Evolutionary conservation across 345 rosid species (phyloP), one percentile per base, ranked within the genome.

Genomic region (Syzygium aqueum): DNA sequence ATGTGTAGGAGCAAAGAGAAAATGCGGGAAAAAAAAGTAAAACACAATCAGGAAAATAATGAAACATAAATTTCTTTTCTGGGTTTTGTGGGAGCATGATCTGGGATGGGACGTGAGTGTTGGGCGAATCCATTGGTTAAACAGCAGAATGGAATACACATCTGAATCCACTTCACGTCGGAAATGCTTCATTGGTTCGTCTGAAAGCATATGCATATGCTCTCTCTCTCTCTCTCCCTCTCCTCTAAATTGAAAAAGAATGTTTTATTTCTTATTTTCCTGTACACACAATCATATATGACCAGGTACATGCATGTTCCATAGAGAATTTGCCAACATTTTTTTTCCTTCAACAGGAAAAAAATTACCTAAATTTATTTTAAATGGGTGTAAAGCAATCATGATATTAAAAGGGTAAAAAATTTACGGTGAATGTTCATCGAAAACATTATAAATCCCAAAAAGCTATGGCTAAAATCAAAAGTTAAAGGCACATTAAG

Each of bases 61-160:
- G 51, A 59, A 40, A 19, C 22, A 21, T 59, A 8, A 40, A 10
- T 8, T 85, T 13, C 7, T 46, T 57, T 57, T 8, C 7, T 3
- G 3, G 50, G n/a, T 15, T 85, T 50, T 73, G 11, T 86, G 61
- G 65, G 51, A 53, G 63, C n/a, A 33, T 28, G 84, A 22, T 5
- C 25, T 51, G 84, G 51, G 77, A 51, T 8, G 56, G n/a, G 52
- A 84, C 50, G 13, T 6, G 33, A 37, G 23, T 59, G 21, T 46
- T 25, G 77, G 43, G 27, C n/a, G 85, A 85, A 67, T 53, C 56
- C 5, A 27, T 9, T n/a, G 7, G 65, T 25, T 22, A 43, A n/a
- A 17, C 51, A 27, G 84, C 63, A 37, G 30, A 85, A 84, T 88
- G 90, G 90, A 85, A 56, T 90, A 87, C 91, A 63, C 88, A 23